Base-by-base conservation (phyloP, 805 yeast species). In the Lachancea sp. region DNA sequence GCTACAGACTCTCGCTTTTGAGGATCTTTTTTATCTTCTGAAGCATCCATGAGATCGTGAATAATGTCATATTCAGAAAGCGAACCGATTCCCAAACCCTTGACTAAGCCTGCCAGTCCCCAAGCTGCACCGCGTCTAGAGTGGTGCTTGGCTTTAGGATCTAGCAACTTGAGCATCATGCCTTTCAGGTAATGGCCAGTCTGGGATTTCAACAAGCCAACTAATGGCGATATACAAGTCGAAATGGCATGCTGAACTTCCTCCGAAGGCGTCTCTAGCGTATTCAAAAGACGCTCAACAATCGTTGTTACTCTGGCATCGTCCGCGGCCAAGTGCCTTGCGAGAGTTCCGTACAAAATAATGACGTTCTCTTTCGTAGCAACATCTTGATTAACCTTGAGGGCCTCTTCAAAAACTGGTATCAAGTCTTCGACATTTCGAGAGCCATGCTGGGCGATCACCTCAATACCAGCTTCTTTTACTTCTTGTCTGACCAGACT, bases 51-150 rank as follows among this genome's bases (percentile, higher is more conserved):
- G 49, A 93, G 67, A 36, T 74, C 75, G 45, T 96, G 75, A 46
- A 88, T 79, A 36, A 93, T 74, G 56, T 87, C 95, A 58, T 77
- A 79, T 41, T 83, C 82, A 10, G 86, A 75, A 42, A 93, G 68
- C 0, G 95, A 75, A 48, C 79, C 74, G 43, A 93, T 79, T 53
- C 99, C 99, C 18, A 79, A 75, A 47, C 99, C 99, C 58, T 86
- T 83, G 2, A 85, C 91, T 37, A 93, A 66, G 51, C 99, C 99
- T 18, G 98, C 85, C 55, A 93, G 75, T 63, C 98, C 99, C 68
- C 86, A 89, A 1, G 98, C 98, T 2, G 96, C 91, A 58, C 98
- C 99, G 52, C 91, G 77, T 60, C 96, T 75, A n/a, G 72, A 70
- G 1, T 76, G 75, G 32, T 70, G 57, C 9, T 60, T 55, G 1